Conservation (phyloP, 148 eudicot species). For the Amaranthus cruentus region DNA sequence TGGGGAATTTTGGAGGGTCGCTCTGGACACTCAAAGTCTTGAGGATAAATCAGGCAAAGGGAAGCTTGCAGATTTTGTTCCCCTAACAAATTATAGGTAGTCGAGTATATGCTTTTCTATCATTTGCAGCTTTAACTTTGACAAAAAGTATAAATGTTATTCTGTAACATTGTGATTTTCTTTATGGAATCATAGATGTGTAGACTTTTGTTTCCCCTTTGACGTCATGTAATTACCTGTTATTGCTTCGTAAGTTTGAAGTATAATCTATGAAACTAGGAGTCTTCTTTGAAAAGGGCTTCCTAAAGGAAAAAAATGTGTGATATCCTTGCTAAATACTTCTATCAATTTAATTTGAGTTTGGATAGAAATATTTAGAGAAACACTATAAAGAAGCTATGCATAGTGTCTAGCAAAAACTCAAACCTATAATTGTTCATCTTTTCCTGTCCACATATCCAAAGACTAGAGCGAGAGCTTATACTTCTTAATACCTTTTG, state of each 20-base stretch:
- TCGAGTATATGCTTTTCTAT: neutral
- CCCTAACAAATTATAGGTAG: constrained; percentile 89
- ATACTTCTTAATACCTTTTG: constrained; percentile 3
- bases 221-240: too few species aligned
- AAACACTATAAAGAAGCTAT: neutral
- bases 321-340: neutral
- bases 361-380: neutral
- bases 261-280: too few species aligned
- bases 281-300: too few species aligned
- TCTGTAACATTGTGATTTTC: neutral
- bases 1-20: constrained; percentile 93
- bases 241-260: too few species aligned
- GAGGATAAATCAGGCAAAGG: constrained; percentile 82
- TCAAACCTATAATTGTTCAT: neutral
- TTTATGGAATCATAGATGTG: neutral
- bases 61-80: constrained; percentile 76
- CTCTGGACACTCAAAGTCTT: constrained; percentile 88
- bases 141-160: neutral
- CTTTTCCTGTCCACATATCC: neutral
- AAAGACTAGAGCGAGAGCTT: neutral
- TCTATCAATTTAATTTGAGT: neutral
- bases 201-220: too few species aligned
- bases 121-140: neutral
- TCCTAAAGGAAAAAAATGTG: neutral
- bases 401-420: neutral